phyloP scores from a whole-genome alignment of 441 rosid species.

The Biscutella auriculata region DNA sequence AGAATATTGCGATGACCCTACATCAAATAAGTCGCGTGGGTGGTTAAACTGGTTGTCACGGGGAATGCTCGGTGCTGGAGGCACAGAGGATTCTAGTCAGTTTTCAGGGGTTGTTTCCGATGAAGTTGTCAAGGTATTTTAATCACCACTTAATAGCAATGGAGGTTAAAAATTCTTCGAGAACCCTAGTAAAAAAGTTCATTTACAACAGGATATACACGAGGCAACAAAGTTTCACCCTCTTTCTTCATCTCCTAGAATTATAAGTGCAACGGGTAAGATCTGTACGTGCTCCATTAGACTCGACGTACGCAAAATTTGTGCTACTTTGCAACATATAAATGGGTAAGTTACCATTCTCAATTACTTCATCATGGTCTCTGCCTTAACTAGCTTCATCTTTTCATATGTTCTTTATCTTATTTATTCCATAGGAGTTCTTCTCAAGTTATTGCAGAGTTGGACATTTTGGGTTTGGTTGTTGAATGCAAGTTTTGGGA shows the following conservation, averaged over 20 bases:
- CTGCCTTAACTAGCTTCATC: neutral
- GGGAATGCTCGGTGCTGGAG: slow-evolving; percentile 99
- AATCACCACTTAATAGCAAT: slow-evolving; percentile 3
- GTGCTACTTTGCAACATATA: slow-evolving; percentile 46
- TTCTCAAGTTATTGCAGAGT: slow-evolving; percentile 37
- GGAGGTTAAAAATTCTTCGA: slow-evolving; percentile 1
- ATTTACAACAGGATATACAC: slow-evolving; percentile 64
- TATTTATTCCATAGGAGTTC: slow-evolving; percentile 35
- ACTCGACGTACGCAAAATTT: slow-evolving; percentile 39
- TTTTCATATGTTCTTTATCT: slow-evolving; percentile 4
- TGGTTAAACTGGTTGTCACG: slow-evolving; percentile 98
- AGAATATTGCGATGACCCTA: slow-evolving; percentile 44
- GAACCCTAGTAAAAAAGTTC: slow-evolving; percentile 15
- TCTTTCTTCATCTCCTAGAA: slow-evolving; percentile 28
- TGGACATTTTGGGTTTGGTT: slow-evolving; percentile 39
- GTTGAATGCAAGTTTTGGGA: slow-evolving; percentile 63
- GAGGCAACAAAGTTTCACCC: slow-evolving; percentile 85
- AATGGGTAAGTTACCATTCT: slow-evolving; percentile 23
- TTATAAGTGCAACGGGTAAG: slow-evolving; percentile 34
- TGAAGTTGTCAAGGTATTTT: slow-evolving; percentile 82
- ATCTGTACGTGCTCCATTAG: slow-evolving; percentile 45
- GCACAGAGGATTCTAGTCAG: slow-evolving; percentile 85
- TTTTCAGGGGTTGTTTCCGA: slow-evolving; percentile 92
- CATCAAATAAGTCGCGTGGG: slow-evolving; percentile 62
- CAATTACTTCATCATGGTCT: neutral